Conservation (phyloP, 1,284 basidiomycete genomes). For the Cystobasidiaceae sp. region DNA sequence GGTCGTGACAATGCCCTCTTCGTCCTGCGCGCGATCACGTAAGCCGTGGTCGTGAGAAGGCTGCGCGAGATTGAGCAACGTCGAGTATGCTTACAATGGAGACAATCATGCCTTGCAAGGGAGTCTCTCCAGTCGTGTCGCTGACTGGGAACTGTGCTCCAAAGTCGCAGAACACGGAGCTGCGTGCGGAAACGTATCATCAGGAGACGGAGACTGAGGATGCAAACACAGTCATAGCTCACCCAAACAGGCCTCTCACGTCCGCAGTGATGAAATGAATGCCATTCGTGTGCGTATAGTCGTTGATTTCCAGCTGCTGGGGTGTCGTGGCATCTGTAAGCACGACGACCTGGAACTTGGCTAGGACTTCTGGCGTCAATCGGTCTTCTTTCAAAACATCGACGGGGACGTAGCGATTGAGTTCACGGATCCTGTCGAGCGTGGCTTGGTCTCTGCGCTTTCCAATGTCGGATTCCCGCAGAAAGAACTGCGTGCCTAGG, state of each 20-base stretch:
- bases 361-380: conserved; percentile 70
- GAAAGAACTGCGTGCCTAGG: conserved; percentile 93
- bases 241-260: conserved; percentile 93
- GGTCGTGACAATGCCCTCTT: conserved; percentile 89
- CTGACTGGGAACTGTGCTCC: conserved; percentile 89
- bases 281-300: conserved; percentile 83
- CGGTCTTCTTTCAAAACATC: conserved; percentile 64
- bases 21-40: no score
- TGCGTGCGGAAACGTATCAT: conserved; percentile 46
- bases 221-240: no score
- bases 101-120: conserved; percentile 90
- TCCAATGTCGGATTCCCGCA: conserved; percentile 80
- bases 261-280: conserved; percentile 91
- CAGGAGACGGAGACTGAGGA: conserved; percentile 39
- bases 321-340: conserved; percentile 69
- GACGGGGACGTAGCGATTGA: conserved; percentile 95
- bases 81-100: conserved; percentile 81
- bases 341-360: conserved; percentile 90
- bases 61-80: no score
- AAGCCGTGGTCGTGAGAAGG: neutral
- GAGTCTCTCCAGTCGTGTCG: conserved; percentile 91
- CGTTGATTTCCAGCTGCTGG: conserved; percentile 91
- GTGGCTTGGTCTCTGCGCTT: conserved; percentile 81
- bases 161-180: conserved; percentile 94
- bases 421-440: conserved; percentile 81